Evolutionary conservation across 495 filamentous ascomycete genomes (phyloP), one percentile per base, ranked within the genome.

Genomic region (Hypoxylon crocopeplum): DNA sequence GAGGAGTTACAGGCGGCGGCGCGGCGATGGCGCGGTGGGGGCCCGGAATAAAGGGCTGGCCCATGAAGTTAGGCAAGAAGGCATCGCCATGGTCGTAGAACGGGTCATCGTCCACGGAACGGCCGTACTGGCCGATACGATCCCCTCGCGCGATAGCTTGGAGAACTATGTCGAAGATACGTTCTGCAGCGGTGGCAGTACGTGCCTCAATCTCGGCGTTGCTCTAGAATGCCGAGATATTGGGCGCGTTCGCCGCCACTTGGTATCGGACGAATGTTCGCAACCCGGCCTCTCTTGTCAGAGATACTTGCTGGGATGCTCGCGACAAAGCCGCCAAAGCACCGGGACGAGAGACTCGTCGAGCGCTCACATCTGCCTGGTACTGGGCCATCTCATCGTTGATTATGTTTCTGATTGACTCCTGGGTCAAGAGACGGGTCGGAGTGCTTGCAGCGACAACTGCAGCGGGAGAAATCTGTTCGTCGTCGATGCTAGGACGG

Each of bases 191-290:
- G 17, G 49, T 25, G 25, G 37, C 21, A 20, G 44, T 64, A 12
- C 39, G 54, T 7, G 37, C 54, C 19, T 44, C 30, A 19, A 50
- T 39, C 32, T 64, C 61, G 10, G 30, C 49, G 15, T 37, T 25
- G 38, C 46, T 46, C 61, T 64, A 64, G 45, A 38, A 59, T 16
- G 55, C 55, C 11, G 54, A 55, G 49, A 64, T 44, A n/a, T 25
- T 20, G 4, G 61, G 61, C 1, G 55, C 45, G 32, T 59, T 38
- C 21, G 37, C 1, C 0, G 50, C 39, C 12, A 54, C 55, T 32
- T 64, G 61, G 1, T 50, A 25, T 12, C 55, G 54, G 24, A 55
- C 49, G 32, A 50, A 51, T 0, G 11, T 17, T 25, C 44, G 45
- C 12, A 64, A 11, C 0, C 45, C 54, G 0, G 15, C 54, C 10